These are phyloP conservation scores for Hypoxylon sp. DNA, from an alignment of 2,329 filamentous ascomycete species.

Conservation along the genomic window DNA sequence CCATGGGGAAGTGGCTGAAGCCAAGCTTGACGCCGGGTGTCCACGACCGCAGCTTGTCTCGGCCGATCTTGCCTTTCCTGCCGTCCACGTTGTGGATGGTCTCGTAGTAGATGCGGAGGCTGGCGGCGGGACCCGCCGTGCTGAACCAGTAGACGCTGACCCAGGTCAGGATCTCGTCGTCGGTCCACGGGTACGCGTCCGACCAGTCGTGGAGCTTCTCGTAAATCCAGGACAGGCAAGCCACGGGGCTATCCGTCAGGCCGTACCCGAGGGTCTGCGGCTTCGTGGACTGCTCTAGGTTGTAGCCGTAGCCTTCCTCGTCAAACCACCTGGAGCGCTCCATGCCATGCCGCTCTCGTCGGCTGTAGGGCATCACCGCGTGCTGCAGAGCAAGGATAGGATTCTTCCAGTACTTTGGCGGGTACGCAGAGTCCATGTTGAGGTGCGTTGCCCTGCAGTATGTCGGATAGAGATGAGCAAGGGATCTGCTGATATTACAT, in stretches of 20 bases:
- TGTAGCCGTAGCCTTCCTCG: conserved; percentile 65
- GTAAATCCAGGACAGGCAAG: conserved; percentile 78
- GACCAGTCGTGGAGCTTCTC: conserved; percentile 84
- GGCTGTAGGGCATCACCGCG: conserved; percentile 60
- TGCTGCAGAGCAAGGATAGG: conserved; percentile 67
- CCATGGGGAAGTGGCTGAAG: conserved; percentile 65
- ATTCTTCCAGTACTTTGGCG: conserved; percentile 58
- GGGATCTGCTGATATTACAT: conserved; percentile 67
- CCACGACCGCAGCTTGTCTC: conserved; percentile 36
- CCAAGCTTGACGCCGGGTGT: conserved; percentile 49
- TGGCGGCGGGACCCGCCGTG: conserved; percentile 71
- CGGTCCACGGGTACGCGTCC: conserved; percentile 74
- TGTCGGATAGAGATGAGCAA: conserved; percentile 66
- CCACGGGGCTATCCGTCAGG: conserved; percentile 73
- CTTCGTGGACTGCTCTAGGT: conserved; percentile 67
- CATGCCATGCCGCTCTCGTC: conserved; percentile 59
- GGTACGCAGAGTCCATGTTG: conserved; percentile 59
- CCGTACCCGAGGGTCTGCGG: conserved; percentile 77
- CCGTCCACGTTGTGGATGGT: conserved; percentile 51
- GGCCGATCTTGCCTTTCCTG: conserved; percentile 35
- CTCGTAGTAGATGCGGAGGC: conserved; percentile 77
- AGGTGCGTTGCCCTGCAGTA: conserved; percentile 67
- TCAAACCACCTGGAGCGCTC: conserved; percentile 65
- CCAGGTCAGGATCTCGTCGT: conserved; percentile 81
- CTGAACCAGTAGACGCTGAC: conserved; percentile 77